phyloP scores from a whole-genome alignment of 2,329 filamentous ascomycete genomes.

The Emergomyces orientalis region DNA sequence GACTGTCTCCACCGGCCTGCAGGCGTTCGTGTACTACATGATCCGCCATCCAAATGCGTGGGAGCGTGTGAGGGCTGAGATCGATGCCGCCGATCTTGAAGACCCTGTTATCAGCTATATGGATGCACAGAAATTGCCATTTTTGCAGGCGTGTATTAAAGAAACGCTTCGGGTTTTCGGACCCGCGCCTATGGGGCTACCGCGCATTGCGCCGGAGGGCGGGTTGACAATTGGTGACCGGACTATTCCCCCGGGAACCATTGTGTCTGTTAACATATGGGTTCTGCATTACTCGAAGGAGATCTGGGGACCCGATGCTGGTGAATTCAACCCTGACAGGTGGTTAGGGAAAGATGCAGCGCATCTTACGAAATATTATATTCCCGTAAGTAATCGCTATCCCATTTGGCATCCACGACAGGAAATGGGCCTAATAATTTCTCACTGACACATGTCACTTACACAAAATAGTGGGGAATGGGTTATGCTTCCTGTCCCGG shows the following conservation, averaged over 20 bases:
- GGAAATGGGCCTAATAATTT: background rate
- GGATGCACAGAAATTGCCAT: slow-evolving; percentile 26
- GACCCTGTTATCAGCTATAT: slow-evolving; percentile 18
- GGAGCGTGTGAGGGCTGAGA: slow-evolving; percentile 14
- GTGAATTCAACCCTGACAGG: slow-evolving; percentile 20
- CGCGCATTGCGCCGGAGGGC: slow-evolving; percentile 23
- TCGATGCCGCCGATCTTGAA: slow-evolving; percentile 18
- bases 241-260: slow-evolving; percentile 22
- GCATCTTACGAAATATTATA: slow-evolving; percentile 11
- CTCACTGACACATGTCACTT: background rate
- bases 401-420: background rate
- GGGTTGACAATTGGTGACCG: slow-evolving; percentile 26
- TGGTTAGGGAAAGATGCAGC: slow-evolving; percentile 14
- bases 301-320: slow-evolving; percentile 19
- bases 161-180: slow-evolving; percentile 31
- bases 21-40: slow-evolving; percentile 31
- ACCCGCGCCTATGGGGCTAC: slow-evolving; percentile 23
- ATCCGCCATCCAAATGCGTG: slow-evolving; percentile 21
- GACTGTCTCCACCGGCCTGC: slow-evolving; percentile 29
- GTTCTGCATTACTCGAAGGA: slow-evolving; percentile 17
- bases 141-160: slow-evolving; percentile 32
- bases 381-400: slow-evolving; percentile 15
- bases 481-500: slow-evolving; percentile 29
- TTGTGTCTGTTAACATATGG: slow-evolving; percentile 30
- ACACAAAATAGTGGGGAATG: slow-evolving; percentile 21